Conservation (phyloP, 2,329 filamentous ascomycete genomes). For the Colletotrichum spinosum region DNA sequence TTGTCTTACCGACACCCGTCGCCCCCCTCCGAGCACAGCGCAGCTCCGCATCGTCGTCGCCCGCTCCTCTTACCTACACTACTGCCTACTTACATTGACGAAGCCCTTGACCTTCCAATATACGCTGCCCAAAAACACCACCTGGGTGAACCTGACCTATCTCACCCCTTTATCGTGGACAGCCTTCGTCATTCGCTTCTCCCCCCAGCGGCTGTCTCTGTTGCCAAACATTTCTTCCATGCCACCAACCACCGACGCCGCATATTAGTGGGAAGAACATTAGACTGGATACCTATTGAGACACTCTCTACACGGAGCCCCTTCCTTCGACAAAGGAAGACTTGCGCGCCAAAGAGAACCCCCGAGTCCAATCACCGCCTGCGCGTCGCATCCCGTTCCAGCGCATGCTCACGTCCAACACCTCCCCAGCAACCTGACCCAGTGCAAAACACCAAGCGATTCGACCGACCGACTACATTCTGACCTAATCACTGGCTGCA, state of each 20-base stretch:
- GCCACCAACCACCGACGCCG: slow-evolving; percentile 8
- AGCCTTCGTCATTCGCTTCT: slow-evolving; percentile 22
- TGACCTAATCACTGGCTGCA: slow-evolving; percentile 26
- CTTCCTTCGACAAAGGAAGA: slow-evolving; percentile 31
- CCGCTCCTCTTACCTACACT: slow-evolving; percentile 4
- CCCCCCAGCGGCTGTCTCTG: not conserved
- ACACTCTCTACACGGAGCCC: not conserved
- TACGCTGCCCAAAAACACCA: slow-evolving; percentile 21
- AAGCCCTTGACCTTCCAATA: too few relatives aligned
- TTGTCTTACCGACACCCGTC: slow-evolving; percentile 34
- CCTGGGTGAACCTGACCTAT: not conserved
- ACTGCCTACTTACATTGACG: too few relatives aligned
- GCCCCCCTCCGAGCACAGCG: slow-evolving; percentile 13
- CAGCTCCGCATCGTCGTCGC: slow-evolving; percentile 36
- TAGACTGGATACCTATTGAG: not conserved
- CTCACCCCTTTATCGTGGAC: slow-evolving; percentile 14
- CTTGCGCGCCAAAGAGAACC: slow-evolving; percentile 29
- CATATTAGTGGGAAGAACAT: slow-evolving; percentile 5
- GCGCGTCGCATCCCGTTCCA: slow-evolving; percentile 35
- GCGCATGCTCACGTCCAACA: slow-evolving; percentile 36
- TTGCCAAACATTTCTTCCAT: slow-evolving; percentile 9
- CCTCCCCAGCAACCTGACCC: slow-evolving; percentile 32
- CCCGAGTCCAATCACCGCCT: slow-evolving; percentile 35
- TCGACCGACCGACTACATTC: slow-evolving; percentile 18
- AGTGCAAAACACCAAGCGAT: slow-evolving; percentile 36